These are phyloP conservation scores for Colletotrichum sp. DNA, from an alignment of 2,329 filamentous ascomycete species.

Conservation along the genomic window DNA sequence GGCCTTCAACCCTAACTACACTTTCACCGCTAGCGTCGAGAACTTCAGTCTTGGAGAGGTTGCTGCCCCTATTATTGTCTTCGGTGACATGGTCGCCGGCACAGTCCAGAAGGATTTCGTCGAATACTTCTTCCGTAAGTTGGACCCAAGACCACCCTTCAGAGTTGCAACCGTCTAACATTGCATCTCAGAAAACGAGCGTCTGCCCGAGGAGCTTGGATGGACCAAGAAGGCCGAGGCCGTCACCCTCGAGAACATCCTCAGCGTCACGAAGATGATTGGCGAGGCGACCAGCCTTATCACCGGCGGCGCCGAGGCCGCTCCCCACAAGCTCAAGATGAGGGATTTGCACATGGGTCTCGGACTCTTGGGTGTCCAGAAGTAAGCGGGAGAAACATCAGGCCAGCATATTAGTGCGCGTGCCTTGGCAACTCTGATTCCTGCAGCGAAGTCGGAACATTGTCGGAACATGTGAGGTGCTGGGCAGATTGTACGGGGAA, in stretches of 20 bases:
- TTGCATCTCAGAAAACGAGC: conserved; percentile 2
- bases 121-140: conserved; percentile 51
- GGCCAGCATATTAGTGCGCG: neutral
- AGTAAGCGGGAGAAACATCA: too few species aligned
- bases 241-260: neutral
- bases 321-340: neutral
- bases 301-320: neutral
- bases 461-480: neutral
- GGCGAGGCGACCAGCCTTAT: neutral
- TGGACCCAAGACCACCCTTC: neutral
- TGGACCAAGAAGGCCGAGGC: neutral
- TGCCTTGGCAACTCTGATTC: neutral
- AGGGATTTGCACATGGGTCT: neutral
- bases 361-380: neutral
- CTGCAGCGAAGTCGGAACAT: neutral
- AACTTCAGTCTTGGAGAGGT: conserved; percentile 56
- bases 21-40: conserved; percentile 45
- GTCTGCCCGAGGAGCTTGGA: conserved; percentile 10
- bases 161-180: neutral
- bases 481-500: neutral
- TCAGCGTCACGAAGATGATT: conserved; percentile 6
- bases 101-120: conserved; percentile 45
- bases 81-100: conserved; percentile 46
- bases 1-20: conserved; percentile 53
- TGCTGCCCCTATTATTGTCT: conserved; percentile 52